Percentiles rank a stretch among this genome's conserved stretches.
phyloP scores from a whole-genome alignment of 768 basidiomycete species.

The Serpula lacrymans region DNA sequence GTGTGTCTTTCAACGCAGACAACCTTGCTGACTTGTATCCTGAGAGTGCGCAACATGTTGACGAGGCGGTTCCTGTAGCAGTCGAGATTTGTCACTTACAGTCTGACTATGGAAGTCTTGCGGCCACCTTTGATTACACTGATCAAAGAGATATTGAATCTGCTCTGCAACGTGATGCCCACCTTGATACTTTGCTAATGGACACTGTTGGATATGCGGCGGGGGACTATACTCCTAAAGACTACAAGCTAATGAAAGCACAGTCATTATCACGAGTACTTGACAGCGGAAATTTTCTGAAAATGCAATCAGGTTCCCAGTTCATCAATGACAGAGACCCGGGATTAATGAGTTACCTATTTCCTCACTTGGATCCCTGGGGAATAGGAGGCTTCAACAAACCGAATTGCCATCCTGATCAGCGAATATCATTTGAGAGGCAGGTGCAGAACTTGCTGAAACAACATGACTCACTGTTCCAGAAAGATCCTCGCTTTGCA shows the following conservation, averaged over 20 bases:
- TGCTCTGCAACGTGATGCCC: too few species aligned
- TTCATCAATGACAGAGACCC: constrained; percentile 2
- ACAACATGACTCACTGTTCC: constrained; percentile 3
- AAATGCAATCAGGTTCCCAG: neutral
- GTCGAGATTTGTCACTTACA: neutral
- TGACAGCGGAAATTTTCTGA: neutral
- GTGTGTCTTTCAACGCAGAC: too few species aligned
- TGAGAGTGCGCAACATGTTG: too few species aligned
- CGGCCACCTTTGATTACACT: neutral
- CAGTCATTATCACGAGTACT: neutral
- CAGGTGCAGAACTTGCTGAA: too few species aligned
- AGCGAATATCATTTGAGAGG: too few species aligned
- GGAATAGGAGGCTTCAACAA: constrained; percentile 10
- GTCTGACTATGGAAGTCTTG: neutral
- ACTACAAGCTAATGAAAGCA: constrained; percentile 8
- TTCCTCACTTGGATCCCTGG: constrained; percentile 14
- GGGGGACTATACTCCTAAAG: constrained; percentile 9
- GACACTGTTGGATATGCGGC: neutral
- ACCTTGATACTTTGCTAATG: neutral
- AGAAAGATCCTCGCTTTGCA: constrained; percentile 9
- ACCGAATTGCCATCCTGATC: neutral
- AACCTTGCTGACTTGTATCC: too few species aligned
- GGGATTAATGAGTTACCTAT: constrained; percentile 5
- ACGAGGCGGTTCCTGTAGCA: neutral
- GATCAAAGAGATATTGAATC: neutral